phyloP scores from a whole-genome alignment of 2,329 filamentous ascomycete genomes.

The Xylariales sp. region DNA sequence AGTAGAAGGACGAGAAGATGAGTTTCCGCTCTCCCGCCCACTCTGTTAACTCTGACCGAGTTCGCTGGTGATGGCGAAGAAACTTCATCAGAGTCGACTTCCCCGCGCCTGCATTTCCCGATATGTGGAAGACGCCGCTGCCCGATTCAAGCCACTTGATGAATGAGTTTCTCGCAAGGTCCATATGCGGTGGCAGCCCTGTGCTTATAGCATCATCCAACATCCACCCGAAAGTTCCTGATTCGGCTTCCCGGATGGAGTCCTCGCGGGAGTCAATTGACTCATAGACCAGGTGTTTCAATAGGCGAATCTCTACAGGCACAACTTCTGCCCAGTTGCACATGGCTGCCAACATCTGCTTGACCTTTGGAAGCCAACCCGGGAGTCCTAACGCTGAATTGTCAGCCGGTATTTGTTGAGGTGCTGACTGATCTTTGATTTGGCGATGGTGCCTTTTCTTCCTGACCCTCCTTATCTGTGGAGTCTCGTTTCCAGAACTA shows the following conservation, averaged over 20 bases:
- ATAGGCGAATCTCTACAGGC: neutral
- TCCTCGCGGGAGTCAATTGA: conserved; percentile 3
- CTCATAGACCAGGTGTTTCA: neutral
- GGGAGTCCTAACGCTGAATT: too few species aligned
- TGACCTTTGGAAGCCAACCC: neutral
- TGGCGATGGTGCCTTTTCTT: neutral
- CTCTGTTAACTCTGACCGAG: neutral
- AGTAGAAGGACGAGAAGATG: conserved; percentile 9
- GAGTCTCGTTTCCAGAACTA: neutral
- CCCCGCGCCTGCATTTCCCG: conserved; percentile 9
- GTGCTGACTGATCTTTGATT: too few species aligned
- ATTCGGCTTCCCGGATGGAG: neutral
- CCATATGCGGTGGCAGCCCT: neutral
- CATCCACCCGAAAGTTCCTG: neutral
- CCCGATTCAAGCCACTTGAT: conserved; percentile 6
- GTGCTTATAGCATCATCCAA: neutral
- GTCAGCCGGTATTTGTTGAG: too few species aligned
- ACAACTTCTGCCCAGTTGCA: neutral
- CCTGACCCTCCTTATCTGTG: neutral
- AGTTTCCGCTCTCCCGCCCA: conserved; percentile 9
- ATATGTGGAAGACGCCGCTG: conserved; percentile 7
- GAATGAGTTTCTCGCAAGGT: neutral
- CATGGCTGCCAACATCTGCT: neutral
- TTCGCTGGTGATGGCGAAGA: neutral
- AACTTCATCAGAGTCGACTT: conserved; percentile 14